Conservation (phyloP, 768 basidiomycete species). For the Xerocomellus amylosporus region DNA sequence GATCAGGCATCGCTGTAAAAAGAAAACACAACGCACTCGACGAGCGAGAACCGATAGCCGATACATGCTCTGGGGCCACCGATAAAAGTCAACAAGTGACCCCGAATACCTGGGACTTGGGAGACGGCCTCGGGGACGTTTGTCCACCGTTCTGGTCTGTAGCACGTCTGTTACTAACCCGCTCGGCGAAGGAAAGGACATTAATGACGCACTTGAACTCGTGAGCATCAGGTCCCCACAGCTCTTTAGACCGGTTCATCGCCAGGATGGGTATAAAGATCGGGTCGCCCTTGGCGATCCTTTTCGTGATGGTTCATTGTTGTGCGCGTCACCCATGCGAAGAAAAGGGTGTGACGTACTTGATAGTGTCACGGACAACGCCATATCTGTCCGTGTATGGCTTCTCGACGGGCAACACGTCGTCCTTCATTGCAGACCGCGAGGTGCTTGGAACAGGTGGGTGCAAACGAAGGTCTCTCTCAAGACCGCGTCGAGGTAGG, state of each 20-base stretch:
- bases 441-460: constrained; percentile 46
- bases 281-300: constrained; percentile 44
- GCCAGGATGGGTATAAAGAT: constrained; percentile 51
- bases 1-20: not conserved
- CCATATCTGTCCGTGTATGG: constrained; percentile 48
- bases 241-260: constrained; percentile 47
- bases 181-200: not conserved
- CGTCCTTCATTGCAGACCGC: constrained; percentile 49
- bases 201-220: constrained; percentile 50
- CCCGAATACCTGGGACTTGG: constrained; percentile 57
- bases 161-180: not conserved
- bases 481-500: constrained; percentile 67
- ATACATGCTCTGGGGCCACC: constrained; percentile 67
- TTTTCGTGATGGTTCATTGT: constrained; percentile 3
- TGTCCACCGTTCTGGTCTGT: constrained; percentile 65
- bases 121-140: constrained; percentile 42
- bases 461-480: constrained; percentile 60
- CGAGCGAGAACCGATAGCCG: constrained; percentile 61
- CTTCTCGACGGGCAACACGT: constrained; percentile 47
- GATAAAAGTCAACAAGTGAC: constrained; percentile 58
- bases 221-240: constrained; percentile 65
- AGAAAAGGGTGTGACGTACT: constrained; percentile 23
- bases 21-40: constrained; percentile 41
- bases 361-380: constrained; percentile 37
- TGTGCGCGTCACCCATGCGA: not conserved